Percentiles rank a stretch among this genome's conserved stretches.
phyloP scores from a whole-genome alignment of 2,329 filamentous ascomycete genomes.

The Trichophyton equinum region DNA sequence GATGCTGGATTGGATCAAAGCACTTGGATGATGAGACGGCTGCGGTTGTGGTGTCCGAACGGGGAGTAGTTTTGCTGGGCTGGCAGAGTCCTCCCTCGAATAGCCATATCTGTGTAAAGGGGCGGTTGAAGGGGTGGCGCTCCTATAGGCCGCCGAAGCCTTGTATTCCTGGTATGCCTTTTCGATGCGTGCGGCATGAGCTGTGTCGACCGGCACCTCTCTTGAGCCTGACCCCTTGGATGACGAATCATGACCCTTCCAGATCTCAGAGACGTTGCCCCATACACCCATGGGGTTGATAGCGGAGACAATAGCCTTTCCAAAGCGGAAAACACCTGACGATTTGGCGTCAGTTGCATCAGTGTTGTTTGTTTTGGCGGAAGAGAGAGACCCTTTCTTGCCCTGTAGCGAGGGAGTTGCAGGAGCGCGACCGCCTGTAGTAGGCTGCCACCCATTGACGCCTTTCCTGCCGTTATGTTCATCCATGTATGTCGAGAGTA shows the following conservation, averaged over 20 bases:
- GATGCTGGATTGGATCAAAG: not conserved
- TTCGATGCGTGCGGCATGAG: constrained; percentile 20
- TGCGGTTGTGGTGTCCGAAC: constrained; percentile 1
- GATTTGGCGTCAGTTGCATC: constrained; percentile 18
- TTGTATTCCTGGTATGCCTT: constrained; percentile 44
- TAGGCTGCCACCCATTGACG: not conserved
- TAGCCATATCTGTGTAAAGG: not conserved
- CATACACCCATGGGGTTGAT: constrained; percentile 43
- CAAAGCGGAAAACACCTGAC: constrained; percentile 43
- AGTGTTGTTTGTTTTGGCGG: not conserved
- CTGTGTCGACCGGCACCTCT: constrained; percentile 10
- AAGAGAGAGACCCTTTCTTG: not conserved
- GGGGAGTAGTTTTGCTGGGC: constrained; percentile 6
- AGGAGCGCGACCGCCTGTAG: not conserved
- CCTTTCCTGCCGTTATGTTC: not conserved
- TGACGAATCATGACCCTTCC: constrained; percentile 27
- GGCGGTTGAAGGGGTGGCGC: not conserved
- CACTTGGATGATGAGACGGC: not conserved
- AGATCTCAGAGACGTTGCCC: constrained; percentile 30
- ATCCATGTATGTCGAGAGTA: constrained; percentile 2
- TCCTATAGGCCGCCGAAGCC: constrained; percentile 15
- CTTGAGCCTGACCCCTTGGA: constrained; percentile 27
- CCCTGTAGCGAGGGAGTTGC: not conserved
- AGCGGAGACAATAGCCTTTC: constrained; percentile 41
- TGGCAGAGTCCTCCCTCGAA: not conserved